These are phyloP conservation scores for Penicillium lividum DNA, from an alignment of 495 filamentous ascomycete genomes.

Conservation along the genomic window DNA sequence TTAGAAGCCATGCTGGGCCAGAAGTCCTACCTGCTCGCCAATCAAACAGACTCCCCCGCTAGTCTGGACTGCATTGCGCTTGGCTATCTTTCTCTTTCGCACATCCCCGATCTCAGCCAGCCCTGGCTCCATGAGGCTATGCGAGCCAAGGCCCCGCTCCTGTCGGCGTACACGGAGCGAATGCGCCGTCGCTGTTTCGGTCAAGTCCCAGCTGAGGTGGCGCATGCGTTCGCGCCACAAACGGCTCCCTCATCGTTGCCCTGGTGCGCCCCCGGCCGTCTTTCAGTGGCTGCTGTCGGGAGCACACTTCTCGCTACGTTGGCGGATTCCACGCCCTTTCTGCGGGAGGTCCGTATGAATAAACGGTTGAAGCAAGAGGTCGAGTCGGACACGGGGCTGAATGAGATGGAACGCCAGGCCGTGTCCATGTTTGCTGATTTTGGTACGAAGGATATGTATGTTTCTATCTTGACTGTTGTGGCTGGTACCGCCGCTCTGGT, in stretches of 20 bases:
- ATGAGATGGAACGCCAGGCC: conserved; percentile 24
- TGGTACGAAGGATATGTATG: conserved; percentile 37
- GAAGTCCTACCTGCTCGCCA: conserved; percentile 56
- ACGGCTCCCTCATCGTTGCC: conserved; percentile 30
- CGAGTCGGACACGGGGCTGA: conserved; percentile 31
- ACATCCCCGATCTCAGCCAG: conserved; percentile 68
- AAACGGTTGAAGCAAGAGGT: conserved; percentile 36
- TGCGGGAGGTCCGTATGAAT: conserved; percentile 39
- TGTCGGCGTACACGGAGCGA: conserved; percentile 57
- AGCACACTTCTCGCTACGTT: conserved; percentile 39
- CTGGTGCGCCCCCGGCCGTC: conserved; percentile 39
- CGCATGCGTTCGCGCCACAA: conserved; percentile 29
- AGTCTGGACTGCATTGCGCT: conserved; percentile 75
- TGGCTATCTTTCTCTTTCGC: conserved; percentile 74
- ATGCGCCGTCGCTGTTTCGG: conserved; percentile 46
- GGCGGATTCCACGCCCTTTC: conserved; percentile 43
- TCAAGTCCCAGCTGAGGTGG: conserved; percentile 23
- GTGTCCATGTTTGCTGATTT: conserved; percentile 30
- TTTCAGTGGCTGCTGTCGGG: conserved; percentile 36
- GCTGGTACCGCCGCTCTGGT: conserved; percentile 38
- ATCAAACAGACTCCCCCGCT: conserved; percentile 43
- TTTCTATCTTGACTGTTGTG: conserved; percentile 41
- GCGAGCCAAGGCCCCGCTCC: conserved; percentile 50
- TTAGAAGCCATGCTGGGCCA: conserved; percentile 61
- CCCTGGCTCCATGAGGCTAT: conserved; percentile 70